Conservation (phyloP, 1,139 yeast species). For the Zhuliangozyma parablackwelliae region DNA sequence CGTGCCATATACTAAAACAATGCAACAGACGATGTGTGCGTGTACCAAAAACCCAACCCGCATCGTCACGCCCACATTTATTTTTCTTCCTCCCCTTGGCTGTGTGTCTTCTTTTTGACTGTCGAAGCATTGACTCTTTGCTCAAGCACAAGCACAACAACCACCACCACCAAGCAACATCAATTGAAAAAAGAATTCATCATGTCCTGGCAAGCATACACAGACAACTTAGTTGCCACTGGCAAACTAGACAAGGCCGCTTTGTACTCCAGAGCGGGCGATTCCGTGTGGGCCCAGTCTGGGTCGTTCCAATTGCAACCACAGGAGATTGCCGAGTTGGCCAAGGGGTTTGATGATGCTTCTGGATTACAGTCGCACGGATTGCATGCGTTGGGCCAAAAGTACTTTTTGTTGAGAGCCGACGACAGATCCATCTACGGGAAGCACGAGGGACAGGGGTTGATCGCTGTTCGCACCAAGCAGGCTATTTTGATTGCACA, state of each 20-base stretch:
- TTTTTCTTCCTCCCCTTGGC: no score
- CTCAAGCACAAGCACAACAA: no score
- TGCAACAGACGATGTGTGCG: no score
- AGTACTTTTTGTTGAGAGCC: constrained; percentile 84
- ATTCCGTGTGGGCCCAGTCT: constrained; percentile 89
- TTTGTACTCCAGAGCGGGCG: constrained; percentile 90
- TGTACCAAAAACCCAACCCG: no score
- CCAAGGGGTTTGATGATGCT: constrained; percentile 78
- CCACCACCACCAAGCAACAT: no score
- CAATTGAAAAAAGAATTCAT: neutral
- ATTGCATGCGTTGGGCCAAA: constrained; percentile 76
- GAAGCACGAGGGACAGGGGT: constrained; percentile 82
- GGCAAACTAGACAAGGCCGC: constrained; percentile 91
- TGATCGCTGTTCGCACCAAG: constrained; percentile 86
- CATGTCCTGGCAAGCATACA: constrained; percentile 70
- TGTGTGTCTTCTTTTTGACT: neutral
- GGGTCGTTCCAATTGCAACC: constrained; percentile 64
- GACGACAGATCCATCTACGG: constrained; percentile 94
- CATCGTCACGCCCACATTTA: no score
- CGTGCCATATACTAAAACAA: no score
- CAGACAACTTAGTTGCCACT: constrained; percentile 83
- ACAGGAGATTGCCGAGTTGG: constrained; percentile 69
- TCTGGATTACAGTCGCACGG: constrained; percentile 78
- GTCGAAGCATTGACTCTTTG: neutral
- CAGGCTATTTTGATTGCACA: constrained; percentile 94